Conservation (phyloP, 352 stramenopile species). For the Blastocystis sp. region DNA sequence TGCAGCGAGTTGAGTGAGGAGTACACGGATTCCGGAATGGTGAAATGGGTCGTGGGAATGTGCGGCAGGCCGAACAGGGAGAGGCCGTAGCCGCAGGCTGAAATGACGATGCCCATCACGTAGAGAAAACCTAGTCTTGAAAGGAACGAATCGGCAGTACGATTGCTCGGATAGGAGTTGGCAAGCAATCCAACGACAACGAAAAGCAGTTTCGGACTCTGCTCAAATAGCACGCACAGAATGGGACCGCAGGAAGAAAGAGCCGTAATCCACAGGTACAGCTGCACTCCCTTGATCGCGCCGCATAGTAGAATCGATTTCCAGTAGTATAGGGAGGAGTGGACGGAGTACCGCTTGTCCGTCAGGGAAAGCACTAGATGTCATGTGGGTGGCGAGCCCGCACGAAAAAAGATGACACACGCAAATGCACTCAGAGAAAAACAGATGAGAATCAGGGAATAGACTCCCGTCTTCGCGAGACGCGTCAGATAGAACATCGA, state of each 20-base stretch:
- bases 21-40: constrained; percentile 37
- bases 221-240: constrained; percentile 36
- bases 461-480: constrained; percentile 4
- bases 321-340: constrained; percentile 38
- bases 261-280: constrained; percentile 43
- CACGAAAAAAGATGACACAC: constrained; percentile 11
- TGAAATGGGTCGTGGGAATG: neutral
- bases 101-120: constrained; percentile 35
- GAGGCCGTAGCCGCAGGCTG: neutral
- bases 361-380: constrained; percentile 3
- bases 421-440: constrained; percentile 22
- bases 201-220: constrained; percentile 53
- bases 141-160: neutral
- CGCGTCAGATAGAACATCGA: constrained; percentile 53
- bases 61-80: constrained; percentile 45
- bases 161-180: constrained; percentile 21
- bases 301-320: constrained; percentile 33
- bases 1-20: constrained; percentile 3
- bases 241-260: constrained; percentile 42
- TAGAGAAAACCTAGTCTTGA: constrained; percentile 20
- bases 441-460: neutral
- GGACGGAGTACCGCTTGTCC: neutral
- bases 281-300: constrained; percentile 6
- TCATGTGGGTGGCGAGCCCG: neutral
- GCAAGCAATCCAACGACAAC: constrained; percentile 34